Base-by-base conservation (phyloP, 148 eudicot genomes). In the Persicaria maculosa region DNA sequence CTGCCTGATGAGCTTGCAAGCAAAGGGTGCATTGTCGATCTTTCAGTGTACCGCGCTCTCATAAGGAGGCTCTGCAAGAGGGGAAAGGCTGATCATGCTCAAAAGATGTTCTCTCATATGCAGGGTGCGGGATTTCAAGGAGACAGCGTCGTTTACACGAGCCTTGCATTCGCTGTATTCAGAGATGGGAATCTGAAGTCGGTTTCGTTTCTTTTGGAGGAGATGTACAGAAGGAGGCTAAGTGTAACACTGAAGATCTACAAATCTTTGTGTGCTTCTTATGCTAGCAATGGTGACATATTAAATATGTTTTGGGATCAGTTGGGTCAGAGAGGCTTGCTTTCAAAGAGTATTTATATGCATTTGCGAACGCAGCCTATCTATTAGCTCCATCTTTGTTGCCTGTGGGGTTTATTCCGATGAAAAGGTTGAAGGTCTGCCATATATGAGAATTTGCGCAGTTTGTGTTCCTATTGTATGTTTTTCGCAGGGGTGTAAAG, bases 21-120 rank as follows among this genome's bases (percentile, higher is more conserved):
- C 48, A 85, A 80, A 79, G 97, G 97, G 61, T 36, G 79, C 44
- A 80, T 75, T 76, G 86, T 83, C 59, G 93, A 88, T 75, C 73
- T 91, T 47, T 90, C 93, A 10, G 82, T 88, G 11, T 94, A 87
- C 68, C 87, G 98, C 79, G 97, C 97, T 61, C 83, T 94, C 17
- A 86, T 94, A 70, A 85, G 92, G 75, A 74, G 84, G 77, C 83
- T 94, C 31, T 90, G 97, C 78, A 92, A 86, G 87, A 90, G 84
- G 81, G 93, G 77, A 45, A 90, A 79, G 78, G 77, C 86, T 78
- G 88, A 85, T 72, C 87, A 75, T 80, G 97, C 96, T 72, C 83
- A 84, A 77, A 78, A 76, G 74, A 50, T 94, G 59, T 90, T 83
- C 54, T 50, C 17, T 54, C 57, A 73, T 44, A 91, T 94, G 98